Base-by-base conservation (phyloP, 441 rosid species). In the Populus hybrid region DNA sequence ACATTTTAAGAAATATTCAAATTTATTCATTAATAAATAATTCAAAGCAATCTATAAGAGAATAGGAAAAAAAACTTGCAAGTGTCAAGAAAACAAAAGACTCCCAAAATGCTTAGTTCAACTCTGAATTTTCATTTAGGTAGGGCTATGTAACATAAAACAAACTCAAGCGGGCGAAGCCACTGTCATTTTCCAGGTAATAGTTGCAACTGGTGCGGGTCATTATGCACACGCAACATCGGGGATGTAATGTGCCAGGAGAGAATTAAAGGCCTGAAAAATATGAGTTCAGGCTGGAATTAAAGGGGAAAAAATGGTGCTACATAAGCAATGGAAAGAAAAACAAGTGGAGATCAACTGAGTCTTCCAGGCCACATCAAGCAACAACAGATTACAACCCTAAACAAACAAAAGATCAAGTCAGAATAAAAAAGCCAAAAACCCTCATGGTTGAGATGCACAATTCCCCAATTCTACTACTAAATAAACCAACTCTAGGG, bases 371-470 rank as follows among this genome's bases (percentile, higher is more conserved):
- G 75, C 21, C 70, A 66, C 74, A 23, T 57, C 9, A 26, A 69
- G 38, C 30, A 28, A 28, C 32, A 26, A 36, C 46, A 71, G 23
- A 69, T 83, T 79, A 85, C 85, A 85, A 83, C 75, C 86, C 86
- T 83, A 83, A 72, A 42, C 30, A 28, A 34, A 67, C 78, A 85
- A 79, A 76, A 79, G 64, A 83, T 16, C 4, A 2, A 10, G 70
- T 81, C 79, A 76, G 84, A 53, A 40, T 57, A 63, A 5, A 14
- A 12, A 63, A 28, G 40, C 14, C 10, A 6, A 21, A 74, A 53
- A 32, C 23, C 35, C 70, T 42, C 46, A n/a, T 21, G 63, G 9
- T 63, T 67, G 38, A 28, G 71, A 69, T 18, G 42, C 30, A 28
- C 30, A 28, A 28, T 28, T 9, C 63, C 42, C 18, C 64, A 21